phyloP scores from a whole-genome alignment of 2,329 filamentous ascomycete species.

The Aspergillus ochraceus region DNA sequence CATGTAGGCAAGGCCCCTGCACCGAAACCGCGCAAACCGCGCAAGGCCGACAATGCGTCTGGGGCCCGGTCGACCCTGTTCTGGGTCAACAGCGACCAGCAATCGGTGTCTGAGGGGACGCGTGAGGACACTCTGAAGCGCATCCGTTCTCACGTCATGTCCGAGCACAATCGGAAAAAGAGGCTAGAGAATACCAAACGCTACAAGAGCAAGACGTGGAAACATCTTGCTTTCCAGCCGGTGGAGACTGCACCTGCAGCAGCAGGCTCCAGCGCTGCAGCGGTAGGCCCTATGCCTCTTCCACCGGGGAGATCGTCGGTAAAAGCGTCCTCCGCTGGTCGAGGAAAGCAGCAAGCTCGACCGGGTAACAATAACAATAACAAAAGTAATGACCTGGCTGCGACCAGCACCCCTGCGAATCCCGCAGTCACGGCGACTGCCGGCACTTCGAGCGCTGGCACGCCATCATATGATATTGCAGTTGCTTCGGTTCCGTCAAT shows the following conservation, averaged over 20 bases:
- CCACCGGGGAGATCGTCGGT: slow-evolving; percentile 1
- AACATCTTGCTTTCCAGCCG: slow-evolving; percentile 37
- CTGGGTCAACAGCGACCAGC: slow-evolving; percentile 41
- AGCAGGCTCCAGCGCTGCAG: background rate
- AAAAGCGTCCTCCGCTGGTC: slow-evolving; percentile 4
- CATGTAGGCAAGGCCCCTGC: slow-evolving; percentile 21
- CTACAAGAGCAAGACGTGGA: slow-evolving; percentile 40
- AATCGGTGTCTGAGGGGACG: slow-evolving; percentile 38
- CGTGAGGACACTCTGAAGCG: slow-evolving; percentile 42
- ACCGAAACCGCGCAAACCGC: slow-evolving; percentile 36
- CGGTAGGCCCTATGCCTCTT: slow-evolving; percentile 7
- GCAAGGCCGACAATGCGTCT: slow-evolving; percentile 31
- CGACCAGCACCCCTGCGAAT: slow-evolving; percentile 6
- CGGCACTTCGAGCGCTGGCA: background rate
- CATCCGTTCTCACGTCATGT: slow-evolving; percentile 46
- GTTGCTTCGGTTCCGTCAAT: slow-evolving; percentile 8
- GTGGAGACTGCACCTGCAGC: slow-evolving; percentile 24
- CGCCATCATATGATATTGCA: slow-evolving; percentile 12
- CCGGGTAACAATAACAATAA: background rate
- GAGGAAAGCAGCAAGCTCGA: background rate
- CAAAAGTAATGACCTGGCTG: slow-evolving; percentile 2
- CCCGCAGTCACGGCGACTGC: slow-evolving; percentile 4
- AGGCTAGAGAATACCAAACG: slow-evolving; percentile 40
- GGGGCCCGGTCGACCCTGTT: slow-evolving; percentile 38
- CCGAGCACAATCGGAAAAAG: slow-evolving; percentile 44